Base-by-base conservation (phyloP, 2,329 filamentous ascomycete species). In the Xylogone sp. region DNA sequence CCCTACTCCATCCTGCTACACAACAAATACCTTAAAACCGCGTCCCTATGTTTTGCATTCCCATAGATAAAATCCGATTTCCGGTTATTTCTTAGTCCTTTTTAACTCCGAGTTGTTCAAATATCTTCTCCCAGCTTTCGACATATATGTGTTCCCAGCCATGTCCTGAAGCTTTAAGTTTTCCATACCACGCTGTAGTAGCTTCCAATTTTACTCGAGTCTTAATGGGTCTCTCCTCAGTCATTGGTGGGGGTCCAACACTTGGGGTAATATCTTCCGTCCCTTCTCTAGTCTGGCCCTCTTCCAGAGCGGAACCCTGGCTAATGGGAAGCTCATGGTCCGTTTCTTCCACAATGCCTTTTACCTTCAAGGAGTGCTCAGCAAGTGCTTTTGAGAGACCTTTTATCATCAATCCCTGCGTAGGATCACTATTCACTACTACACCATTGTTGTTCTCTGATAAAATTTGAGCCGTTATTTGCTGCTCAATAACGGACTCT, bases 91-190 rank as follows among this genome's bases (percentile, higher is more conserved):
- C 10, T 27, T 10, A 27, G 5, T 27, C 27, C 16, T 45, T 27
- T 21, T 49, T 49, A 10, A 45, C 19, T 21, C 48, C 48, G 4
- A 49, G 27, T 20, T 43, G 16, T 18, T 29, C 42, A 21, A 42
- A 51, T 18, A 18, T 18, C 18, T 24, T 42, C 12, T 46, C 44
- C 43, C 43, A 46, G 22, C 19, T 24, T 18, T 45, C 31, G 21
- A 56, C 49, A 16, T 29, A 42, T 13, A 57, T 49, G 46, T 57
- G 55, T 42, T 55, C 45, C 55, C 55, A 57, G 1, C 27, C 46
- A 3, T 43, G 34, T 1, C 55, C 55, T 31, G 39, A 34, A 20
- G 21, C n/a, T 22, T 50, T 46, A 24, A 47, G 27, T n/a, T 46
- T 29, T 12, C 45, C 20, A 27, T 57, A 57, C 55, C 55, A 57